Conservation (phyloP, 257 asterid species). For the Ocimum tenuiflorum region DNA sequence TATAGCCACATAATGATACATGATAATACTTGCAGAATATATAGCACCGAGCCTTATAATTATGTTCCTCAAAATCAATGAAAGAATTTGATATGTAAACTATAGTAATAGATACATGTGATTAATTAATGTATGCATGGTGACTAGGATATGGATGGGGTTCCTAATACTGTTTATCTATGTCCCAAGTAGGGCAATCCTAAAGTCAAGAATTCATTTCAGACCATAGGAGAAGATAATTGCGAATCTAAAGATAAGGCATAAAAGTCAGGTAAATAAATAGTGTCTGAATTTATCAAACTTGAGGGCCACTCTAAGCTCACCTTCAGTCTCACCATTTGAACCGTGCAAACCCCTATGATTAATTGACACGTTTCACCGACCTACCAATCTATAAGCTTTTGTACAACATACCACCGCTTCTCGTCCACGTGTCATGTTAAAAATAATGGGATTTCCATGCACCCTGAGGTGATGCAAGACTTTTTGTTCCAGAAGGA, state of each 20-base stretch:
- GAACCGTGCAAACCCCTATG: neutral
- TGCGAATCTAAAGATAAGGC: conserved; percentile 57
- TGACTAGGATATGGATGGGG: conserved; percentile 45
- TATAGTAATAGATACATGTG: neutral
- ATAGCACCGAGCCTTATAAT: too few relatives aligned
- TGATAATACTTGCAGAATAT: too few relatives aligned
- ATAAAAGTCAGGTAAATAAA: conserved; percentile 17
- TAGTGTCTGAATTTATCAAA: conserved; percentile 16
- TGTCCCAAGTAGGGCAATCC: conserved; percentile 20
- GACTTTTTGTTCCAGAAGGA: conserved; percentile 19
- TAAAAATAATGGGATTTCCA: neutral
- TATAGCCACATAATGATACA: too few relatives aligned
- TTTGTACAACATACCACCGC: neutral
- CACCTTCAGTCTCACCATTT: neutral
- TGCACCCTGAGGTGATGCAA: conserved; percentile 9
- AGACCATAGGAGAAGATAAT: conserved; percentile 50
- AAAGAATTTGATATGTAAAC: neutral
- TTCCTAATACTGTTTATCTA: conserved; percentile 35
- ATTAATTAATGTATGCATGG: conserved; percentile 7
- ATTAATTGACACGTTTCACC: conserved; percentile 7
- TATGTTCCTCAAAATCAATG: neutral
- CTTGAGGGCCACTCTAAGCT: conserved; percentile 3
- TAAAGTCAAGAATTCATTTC: conserved; percentile 41
- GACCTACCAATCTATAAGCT: neutral
- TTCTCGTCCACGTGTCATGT: conserved; percentile 26